Percentiles rank a stretch among this genome's conserved stretches.
These are phyloP conservation scores for Malassezia sympodialis DNA, from an alignment of 1,284 basidiomycete species.

Conservation along the genomic window DNA sequence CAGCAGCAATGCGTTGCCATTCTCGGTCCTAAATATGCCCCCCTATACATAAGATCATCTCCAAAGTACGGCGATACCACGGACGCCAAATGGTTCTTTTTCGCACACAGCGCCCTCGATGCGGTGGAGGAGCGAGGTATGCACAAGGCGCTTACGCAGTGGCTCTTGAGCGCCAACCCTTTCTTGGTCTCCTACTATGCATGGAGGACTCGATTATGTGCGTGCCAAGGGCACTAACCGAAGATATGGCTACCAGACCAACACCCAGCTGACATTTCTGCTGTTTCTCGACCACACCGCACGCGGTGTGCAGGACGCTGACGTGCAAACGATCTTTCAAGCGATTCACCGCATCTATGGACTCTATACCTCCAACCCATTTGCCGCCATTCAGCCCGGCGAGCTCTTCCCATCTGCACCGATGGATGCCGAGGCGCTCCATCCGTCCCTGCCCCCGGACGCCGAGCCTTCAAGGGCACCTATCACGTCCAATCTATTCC, in stretches of 20 bases:
- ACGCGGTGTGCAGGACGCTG: constrained; percentile 1
- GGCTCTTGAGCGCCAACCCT: constrained; percentile 1
- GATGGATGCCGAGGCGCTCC: background rate
- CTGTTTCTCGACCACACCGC: constrained; percentile 13
- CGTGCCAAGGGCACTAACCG: background rate
- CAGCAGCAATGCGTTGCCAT: constrained; percentile 14
- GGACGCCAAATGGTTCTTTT: constrained; percentile 14
- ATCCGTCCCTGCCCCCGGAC: background rate
- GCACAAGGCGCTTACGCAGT: background rate
- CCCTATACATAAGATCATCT: background rate
- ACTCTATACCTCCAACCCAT: constrained; percentile 8
- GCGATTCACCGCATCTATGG: constrained; percentile 2
- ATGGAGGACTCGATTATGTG: constrained; percentile 18
- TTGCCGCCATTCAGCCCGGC: background rate
- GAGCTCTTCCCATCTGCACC: background rate
- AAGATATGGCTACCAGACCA: constrained; percentile 18
- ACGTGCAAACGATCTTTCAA: constrained; percentile 6
- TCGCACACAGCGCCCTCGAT: constrained; percentile 19
- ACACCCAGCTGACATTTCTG: constrained; percentile 16
- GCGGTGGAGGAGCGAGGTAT: constrained; percentile 18
- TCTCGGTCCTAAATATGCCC: background rate
- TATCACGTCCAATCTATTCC: background rate
- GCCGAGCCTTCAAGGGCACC: background rate
- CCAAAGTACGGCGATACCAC: background rate
- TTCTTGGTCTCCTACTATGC: constrained; percentile 9